phyloP scores from a whole-genome alignment of 2,329 filamentous ascomycete species.

The Aspergillus thermomutatus region DNA sequence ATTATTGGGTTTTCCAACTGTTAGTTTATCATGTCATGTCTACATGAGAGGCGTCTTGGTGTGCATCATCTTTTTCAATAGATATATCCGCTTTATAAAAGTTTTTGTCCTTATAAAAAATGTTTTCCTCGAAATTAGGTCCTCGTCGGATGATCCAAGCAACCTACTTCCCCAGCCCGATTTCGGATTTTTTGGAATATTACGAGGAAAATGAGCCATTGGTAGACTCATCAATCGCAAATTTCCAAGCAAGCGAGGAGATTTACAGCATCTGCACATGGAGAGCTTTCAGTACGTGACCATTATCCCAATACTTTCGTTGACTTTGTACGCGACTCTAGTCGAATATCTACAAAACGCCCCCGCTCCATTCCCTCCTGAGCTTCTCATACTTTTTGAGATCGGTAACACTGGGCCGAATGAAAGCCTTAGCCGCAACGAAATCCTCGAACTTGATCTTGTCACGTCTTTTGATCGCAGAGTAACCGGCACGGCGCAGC shows the following conservation, averaged over 20 bases:
- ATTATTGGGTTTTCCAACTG: constrained; percentile 20
- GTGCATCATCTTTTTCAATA: constrained; percentile 21
- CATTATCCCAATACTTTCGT: neutral
- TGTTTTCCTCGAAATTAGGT: neutral
- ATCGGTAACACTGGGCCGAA: constrained; percentile 54
- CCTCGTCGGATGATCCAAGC: neutral
- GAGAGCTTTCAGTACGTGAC: neutral
- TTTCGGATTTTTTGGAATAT: neutral
- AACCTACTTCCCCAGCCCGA: neutral
- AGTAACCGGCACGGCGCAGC: constrained; percentile 57
- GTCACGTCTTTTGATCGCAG: constrained; percentile 50
- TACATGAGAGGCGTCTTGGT: constrained; percentile 23
- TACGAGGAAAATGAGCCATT: neutral
- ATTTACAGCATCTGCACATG: no score
- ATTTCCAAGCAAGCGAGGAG: neutral
- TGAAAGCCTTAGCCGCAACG: constrained; percentile 36
- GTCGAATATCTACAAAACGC: constrained; percentile 23
- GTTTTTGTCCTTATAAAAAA: constrained; percentile 12
- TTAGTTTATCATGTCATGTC: constrained; percentile 15
- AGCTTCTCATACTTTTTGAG: constrained; percentile 56
- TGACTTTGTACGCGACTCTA: neutral
- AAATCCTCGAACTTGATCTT: constrained; percentile 47
- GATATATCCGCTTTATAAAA: constrained; percentile 31
- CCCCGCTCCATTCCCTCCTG: constrained; percentile 47
- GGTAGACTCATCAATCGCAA: neutral